phyloP scores from a whole-genome alignment of 805 yeast species.

The Limtongia smithiae region DNA sequence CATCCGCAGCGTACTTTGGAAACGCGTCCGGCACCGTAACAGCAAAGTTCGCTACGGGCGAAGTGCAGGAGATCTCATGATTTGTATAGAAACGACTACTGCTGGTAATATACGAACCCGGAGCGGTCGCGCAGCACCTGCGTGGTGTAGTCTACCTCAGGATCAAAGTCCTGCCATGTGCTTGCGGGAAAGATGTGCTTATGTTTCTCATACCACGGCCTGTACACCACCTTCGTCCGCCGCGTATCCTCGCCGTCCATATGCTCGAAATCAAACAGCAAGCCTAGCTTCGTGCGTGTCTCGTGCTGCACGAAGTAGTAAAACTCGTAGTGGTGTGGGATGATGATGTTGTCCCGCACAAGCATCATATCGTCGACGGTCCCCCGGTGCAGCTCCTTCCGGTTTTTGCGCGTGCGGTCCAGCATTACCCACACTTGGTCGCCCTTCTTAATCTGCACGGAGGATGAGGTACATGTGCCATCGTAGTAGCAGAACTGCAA shows the following conservation, averaged over 20 bases:
- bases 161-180: conserved; percentile 35
- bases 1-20: conserved; percentile 83
- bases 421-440: conserved; percentile 34
- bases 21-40: conserved; percentile 65
- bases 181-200: conserved; percentile 36
- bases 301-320: conserved; percentile 31
- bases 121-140: conserved; percentile 29
- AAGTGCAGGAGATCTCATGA: not conserved
- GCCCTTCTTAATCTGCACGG: conserved; percentile 31
- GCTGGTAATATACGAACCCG: conserved; percentile 29
- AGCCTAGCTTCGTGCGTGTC: conserved; percentile 30
- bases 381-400: conserved; percentile 32
- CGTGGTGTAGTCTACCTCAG: conserved; percentile 32
- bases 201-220: conserved; percentile 34
- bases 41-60: conserved; percentile 26
- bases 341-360: conserved; percentile 33
- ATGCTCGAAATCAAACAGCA: conserved; percentile 31
- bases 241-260: conserved; percentile 10
- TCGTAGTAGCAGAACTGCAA: conserved; percentile 32
- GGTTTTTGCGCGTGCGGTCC: conserved; percentile 31
- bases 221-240: conserved; percentile 32
- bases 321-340: conserved; percentile 36
- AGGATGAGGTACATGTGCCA: conserved; percentile 29
- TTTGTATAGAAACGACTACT: not conserved
- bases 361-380: conserved; percentile 35